Conservation (phyloP, 768 basidiomycete genomes). For the Pholiota conissans region DNA sequence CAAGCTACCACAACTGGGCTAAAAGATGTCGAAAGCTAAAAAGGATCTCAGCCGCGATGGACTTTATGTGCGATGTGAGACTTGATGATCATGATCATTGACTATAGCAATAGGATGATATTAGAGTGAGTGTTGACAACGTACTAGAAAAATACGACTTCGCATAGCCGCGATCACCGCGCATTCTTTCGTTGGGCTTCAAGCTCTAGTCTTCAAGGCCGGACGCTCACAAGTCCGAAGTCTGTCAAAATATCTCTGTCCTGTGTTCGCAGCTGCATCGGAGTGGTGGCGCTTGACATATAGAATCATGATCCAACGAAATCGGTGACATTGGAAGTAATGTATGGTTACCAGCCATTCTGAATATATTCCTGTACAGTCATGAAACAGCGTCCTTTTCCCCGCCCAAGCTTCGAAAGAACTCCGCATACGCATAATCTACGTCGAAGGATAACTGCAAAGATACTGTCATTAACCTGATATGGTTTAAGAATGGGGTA, state of each 20-base stretch:
- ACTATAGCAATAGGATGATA: slow-evolving; percentile 1
- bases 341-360: background rate
- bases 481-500: slow-evolving; percentile 6
- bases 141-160: background rate
- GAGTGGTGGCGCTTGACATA: background rate
- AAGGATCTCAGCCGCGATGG: too few relatives aligned
- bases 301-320: background rate
- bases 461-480: background rate
- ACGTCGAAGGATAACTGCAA: slow-evolving; percentile 90
- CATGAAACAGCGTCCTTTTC: slow-evolving; percentile 29
- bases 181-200: too few relatives aligned
- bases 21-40: too few relatives aligned
- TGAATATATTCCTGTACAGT: background rate
- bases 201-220: too few relatives aligned
- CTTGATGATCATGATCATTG: slow-evolving; percentile 1
- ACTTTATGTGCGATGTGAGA: background rate
- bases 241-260: background rate
- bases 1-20: too few relatives aligned
- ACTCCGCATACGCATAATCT: slow-evolving; percentile 93
- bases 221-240: too few relatives aligned
- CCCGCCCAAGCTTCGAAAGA: slow-evolving; percentile 74
- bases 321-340: background rate
- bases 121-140: background rate
- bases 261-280: background rate
- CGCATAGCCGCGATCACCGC: background rate